These are phyloP conservation scores for Serpula lacrymans DNA, from an alignment of 768 basidiomycete species.

Conservation along the genomic window DNA sequence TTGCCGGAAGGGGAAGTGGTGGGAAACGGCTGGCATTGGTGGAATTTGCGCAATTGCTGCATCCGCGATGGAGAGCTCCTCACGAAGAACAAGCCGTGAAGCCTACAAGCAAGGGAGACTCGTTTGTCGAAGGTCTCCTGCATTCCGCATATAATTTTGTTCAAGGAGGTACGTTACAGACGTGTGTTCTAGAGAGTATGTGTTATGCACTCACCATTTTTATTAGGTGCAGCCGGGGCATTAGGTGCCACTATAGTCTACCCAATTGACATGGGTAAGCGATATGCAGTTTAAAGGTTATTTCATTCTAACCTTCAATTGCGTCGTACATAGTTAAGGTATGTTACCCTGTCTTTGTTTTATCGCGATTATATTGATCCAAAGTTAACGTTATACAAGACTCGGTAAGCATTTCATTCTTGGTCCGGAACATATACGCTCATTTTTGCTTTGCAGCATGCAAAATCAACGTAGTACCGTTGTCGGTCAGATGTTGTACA, in stretches of 20 bases:
- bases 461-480: conserved; percentile 98
- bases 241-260: conserved; percentile 97
- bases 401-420: conserved; percentile 20
- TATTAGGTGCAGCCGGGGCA: conserved; percentile 83
- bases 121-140: conserved; percentile 52
- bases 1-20: conserved; percentile 78
- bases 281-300: conserved; percentile 1
- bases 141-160: conserved; percentile 84
- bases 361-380: neutral
- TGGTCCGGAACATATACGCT: conserved; percentile 38
- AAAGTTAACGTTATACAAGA: conserved; percentile 4
- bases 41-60: conserved; percentile 91
- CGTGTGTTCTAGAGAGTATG: neutral
- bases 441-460: conserved; percentile 50
- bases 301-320: conserved; percentile 8
- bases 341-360: conserved; percentile 19
- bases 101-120: conserved; percentile 26
- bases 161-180: conserved; percentile 61
- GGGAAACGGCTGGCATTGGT: conserved; percentile 73
- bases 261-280: conserved; percentile 89
- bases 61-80: conserved; percentile 83
- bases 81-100: conserved; percentile 46
- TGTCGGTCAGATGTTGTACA: conserved; percentile 95
- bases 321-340: conserved; percentile 61
- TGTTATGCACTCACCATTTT: conserved; percentile 15